These are phyloP conservation scores for Diddensiella caesifluorescens DNA, from an alignment of 805 yeast species.

Conservation along the genomic window DNA sequence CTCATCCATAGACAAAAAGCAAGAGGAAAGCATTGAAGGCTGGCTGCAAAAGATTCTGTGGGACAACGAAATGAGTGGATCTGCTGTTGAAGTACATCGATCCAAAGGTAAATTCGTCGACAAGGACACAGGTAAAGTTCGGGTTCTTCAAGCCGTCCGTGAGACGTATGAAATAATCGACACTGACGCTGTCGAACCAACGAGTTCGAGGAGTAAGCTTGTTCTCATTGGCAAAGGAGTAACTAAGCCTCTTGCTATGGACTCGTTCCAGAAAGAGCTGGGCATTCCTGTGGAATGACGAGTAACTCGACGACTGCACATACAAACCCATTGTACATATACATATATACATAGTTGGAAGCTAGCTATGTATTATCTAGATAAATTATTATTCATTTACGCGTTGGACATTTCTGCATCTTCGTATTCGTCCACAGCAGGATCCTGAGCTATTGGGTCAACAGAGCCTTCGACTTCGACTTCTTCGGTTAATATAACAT, in stretches of 20 bases:
- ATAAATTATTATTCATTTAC: neutral
- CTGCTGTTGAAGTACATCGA: constrained; percentile 65
- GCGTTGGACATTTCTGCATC: constrained; percentile 15
- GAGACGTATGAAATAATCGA: constrained; percentile 80
- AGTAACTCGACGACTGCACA: no score
- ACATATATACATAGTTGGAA: no score
- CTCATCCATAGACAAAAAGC: constrained; percentile 35
- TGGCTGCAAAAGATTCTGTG: constrained; percentile 72
- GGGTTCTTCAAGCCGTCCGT: constrained; percentile 85
- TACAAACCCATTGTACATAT: no score
- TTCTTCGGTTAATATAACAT: constrained; percentile 19
- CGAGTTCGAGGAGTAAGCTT: constrained; percentile 48
- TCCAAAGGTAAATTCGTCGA: constrained; percentile 67
- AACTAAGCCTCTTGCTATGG: constrained; percentile 24
- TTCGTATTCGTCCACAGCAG: constrained; percentile 2
- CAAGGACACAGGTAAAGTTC: constrained; percentile 35
- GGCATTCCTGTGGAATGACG: no score
- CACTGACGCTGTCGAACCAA: constrained; percentile 31
- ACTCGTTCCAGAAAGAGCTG: constrained; percentile 11
- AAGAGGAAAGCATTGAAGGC: constrained; percentile 46
- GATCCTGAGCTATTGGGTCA: constrained; percentile 2
- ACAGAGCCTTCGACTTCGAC: constrained; percentile 38
- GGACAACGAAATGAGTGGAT: constrained; percentile 49
- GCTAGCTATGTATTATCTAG: no score
- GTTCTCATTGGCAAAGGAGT: constrained; percentile 74